Conservation (phyloP, 306 rosid species). For the Cucurbita argyrosperma region DNA sequence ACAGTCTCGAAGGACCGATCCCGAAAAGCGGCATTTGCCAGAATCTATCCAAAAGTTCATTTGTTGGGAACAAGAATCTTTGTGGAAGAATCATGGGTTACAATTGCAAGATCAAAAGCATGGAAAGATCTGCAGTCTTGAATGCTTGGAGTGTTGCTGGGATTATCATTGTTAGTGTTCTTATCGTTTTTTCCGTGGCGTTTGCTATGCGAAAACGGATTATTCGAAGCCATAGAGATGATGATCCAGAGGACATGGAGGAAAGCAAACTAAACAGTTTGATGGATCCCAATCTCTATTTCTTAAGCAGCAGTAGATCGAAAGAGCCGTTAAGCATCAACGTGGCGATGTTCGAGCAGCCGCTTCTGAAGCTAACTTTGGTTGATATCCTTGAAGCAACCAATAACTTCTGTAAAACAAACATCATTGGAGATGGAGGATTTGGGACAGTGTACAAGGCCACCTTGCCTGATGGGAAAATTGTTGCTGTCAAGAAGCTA, state of each 20-base stretch:
- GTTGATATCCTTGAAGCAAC: constrained; percentile 73
- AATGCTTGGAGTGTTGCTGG: constrained; percentile 60
- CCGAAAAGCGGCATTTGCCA: constrained; percentile 76
- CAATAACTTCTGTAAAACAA: constrained; percentile 86
- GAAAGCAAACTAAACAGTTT: constrained; percentile 54
- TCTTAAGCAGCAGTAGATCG: constrained; percentile 82
- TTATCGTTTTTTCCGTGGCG: constrained; percentile 27
- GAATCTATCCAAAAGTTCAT: constrained; percentile 36
- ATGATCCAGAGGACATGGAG: constrained; percentile 40
- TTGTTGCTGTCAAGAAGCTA: constrained; percentile 86
- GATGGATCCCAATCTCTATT: constrained; percentile 57
- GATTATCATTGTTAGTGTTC: constrained; percentile 28
- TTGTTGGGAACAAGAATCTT: constrained; percentile 50
- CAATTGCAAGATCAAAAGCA: constrained; percentile 33
- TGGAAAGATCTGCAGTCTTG: constrained; percentile 30
- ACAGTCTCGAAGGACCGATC: constrained; percentile 65
- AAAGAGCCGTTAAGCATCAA: constrained; percentile 90
- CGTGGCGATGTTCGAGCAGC: constrained; percentile 90
- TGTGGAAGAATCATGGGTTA: constrained; percentile 57
- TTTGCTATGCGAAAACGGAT: constrained; percentile 42
- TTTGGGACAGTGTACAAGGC: constrained; percentile 96
- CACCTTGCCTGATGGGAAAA: constrained; percentile 57
- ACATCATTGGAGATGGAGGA: constrained; percentile 96
- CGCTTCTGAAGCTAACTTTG: constrained; percentile 70
- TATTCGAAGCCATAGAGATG: constrained; percentile 23